phyloP scores from a whole-genome alignment of 345 rosid species.

The Linum tenue region DNA sequence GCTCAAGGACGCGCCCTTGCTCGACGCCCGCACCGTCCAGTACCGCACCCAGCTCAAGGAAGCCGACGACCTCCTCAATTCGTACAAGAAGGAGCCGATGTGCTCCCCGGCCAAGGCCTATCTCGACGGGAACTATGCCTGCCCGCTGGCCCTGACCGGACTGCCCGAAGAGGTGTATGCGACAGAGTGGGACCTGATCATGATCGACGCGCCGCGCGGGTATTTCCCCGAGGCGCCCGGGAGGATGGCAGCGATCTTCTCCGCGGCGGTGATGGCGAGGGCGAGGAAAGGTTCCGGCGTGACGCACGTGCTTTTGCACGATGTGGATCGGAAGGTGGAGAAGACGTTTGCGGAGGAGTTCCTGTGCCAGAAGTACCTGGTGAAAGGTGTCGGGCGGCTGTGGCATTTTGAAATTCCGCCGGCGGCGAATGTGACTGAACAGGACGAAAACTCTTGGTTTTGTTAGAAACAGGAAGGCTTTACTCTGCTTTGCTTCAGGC shows the following conservation, averaged over 20 bases:
- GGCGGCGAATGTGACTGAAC: not conserved
- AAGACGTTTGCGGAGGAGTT: constrained; percentile 63
- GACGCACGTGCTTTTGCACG: constrained; percentile 81
- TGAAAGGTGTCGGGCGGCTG: constrained; percentile 64
- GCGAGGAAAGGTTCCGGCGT: constrained; percentile 44
- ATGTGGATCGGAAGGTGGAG: constrained; percentile 66
- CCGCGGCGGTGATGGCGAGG: constrained; percentile 87
- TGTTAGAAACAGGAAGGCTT: too few species aligned
- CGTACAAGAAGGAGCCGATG: constrained; percentile 52
- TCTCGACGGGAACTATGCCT: constrained; percentile 54
- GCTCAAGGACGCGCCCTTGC: constrained; percentile 24
- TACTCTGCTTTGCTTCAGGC: too few species aligned
- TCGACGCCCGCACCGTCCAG: constrained; percentile 62
- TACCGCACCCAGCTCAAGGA: constrained; percentile 73
- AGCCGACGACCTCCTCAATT: constrained; percentile 58
- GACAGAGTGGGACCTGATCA: constrained; percentile 65
- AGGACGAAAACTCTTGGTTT: not conserved
- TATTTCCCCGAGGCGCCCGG: constrained; percentile 76
- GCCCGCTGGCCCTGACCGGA: constrained; percentile 73
- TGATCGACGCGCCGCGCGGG: constrained; percentile 86
- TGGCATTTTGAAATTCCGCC: constrained; percentile 73
- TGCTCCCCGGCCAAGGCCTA: constrained; percentile 50
- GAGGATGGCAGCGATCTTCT: constrained; percentile 76
- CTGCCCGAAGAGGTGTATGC: constrained; percentile 64
- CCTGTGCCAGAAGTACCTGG: constrained; percentile 68